phyloP scores from a whole-genome alignment of 2,329 filamentous ascomycete species.

The Alternaria alternata region DNA sequence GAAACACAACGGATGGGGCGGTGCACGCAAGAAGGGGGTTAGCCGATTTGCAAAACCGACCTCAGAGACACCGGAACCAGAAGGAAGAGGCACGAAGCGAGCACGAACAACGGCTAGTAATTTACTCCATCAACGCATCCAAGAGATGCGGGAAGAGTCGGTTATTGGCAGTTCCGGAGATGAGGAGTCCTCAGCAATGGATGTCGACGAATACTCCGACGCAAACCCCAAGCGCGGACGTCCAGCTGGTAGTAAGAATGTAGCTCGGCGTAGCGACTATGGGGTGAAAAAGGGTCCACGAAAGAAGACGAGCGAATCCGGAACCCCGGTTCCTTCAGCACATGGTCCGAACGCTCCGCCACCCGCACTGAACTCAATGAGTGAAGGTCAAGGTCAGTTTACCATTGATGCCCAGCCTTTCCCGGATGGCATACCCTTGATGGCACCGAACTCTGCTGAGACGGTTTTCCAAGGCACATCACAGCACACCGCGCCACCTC shows the following conservation, averaged over 20 bases:
- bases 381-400: constrained; percentile 50
- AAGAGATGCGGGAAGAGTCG: constrained; percentile 57
- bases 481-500: constrained; percentile 32
- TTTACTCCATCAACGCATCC: constrained; percentile 54
- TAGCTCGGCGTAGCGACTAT: constrained; percentile 56
- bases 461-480: constrained; percentile 48
- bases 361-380: constrained; percentile 45
- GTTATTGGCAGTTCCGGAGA: constrained; percentile 47
- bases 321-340: constrained; percentile 29
- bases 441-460: constrained; percentile 41
- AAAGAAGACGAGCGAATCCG: constrained; percentile 42
- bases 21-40: constrained; percentile 49
- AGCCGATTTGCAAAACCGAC: constrained; percentile 40
- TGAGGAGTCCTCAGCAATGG: constrained; percentile 43
- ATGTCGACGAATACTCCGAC: constrained; percentile 38
- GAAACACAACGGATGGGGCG: constrained; percentile 49
- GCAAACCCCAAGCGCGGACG: constrained; percentile 43
- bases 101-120: constrained; percentile 36
- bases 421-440: constrained; percentile 25
- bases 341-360: constrained; percentile 38
- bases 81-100: constrained; percentile 41
- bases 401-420: constrained; percentile 43
- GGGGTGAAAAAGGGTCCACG: constrained; percentile 60
- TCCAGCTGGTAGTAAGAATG: constrained; percentile 58
- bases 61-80: constrained; percentile 50